These are phyloP conservation scores for Tetrapisispora arboricola DNA, from an alignment of 805 yeast genomes.

Conservation along the genomic window DNA sequence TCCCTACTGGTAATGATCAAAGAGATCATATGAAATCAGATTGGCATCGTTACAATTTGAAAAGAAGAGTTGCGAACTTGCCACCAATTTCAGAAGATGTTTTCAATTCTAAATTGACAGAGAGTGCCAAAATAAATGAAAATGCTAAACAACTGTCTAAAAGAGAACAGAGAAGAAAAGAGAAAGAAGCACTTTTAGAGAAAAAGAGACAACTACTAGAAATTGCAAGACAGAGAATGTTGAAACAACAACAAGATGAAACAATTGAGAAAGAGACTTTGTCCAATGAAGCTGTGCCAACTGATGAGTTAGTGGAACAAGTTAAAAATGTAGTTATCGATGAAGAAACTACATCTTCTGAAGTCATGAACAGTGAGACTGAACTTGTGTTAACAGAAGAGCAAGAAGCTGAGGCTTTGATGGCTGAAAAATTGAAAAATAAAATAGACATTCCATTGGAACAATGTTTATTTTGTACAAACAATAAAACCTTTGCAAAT, in stretches of 20 bases:
- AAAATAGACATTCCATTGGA: slow-evolving; percentile 39
- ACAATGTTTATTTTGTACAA: slow-evolving; percentile 46
- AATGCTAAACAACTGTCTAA: slow-evolving; percentile 29
- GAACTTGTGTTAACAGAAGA: slow-evolving; percentile 30
- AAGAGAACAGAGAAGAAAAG: slow-evolving; percentile 34
- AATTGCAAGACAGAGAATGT: slow-evolving; percentile 32
- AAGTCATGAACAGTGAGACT: slow-evolving; percentile 11
- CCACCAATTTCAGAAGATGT: slow-evolving; percentile 61
- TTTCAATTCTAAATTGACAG: slow-evolving; percentile 58
- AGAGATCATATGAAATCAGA: slow-evolving; percentile 92
- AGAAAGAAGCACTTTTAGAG: slow-evolving; percentile 34
- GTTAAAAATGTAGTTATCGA: not conserved
- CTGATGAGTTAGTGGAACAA: not conserved
- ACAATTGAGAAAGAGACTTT: no score
- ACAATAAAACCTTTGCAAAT: slow-evolving; percentile 37
- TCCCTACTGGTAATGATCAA: slow-evolving; percentile 67
- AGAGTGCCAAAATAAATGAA: slow-evolving; percentile 18
- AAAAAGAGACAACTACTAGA: slow-evolving; percentile 34
- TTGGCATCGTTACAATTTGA: slow-evolving; percentile 95
- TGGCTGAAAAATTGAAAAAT: slow-evolving; percentile 32
- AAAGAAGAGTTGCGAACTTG: slow-evolving; percentile 81
- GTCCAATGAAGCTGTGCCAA: not conserved
- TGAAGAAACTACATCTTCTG: not conserved
- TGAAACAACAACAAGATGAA: slow-evolving; percentile 9
- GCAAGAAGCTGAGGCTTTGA: slow-evolving; percentile 29